Conservation (phyloP, 2,329 filamentous ascomycete species). For the Intubia oerlemansii region DNA sequence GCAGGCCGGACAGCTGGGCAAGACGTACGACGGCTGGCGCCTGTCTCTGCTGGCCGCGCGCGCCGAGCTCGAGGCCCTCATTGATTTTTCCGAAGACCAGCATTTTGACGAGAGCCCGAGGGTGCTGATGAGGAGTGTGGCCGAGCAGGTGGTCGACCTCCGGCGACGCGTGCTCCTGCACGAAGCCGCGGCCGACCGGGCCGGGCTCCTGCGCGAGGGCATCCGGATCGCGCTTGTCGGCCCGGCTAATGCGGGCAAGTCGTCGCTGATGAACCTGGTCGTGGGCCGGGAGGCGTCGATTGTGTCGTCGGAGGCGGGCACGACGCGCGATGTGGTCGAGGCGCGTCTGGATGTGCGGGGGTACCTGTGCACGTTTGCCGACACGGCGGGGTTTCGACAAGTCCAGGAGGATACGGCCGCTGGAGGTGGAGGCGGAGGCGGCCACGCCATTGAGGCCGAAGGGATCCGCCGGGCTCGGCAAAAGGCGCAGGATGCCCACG, state of each 20-base stretch:
- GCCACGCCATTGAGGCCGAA: slow-evolving; percentile 55
- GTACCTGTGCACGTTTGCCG: slow-evolving; percentile 82
- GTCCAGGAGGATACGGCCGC: slow-evolving; percentile 9
- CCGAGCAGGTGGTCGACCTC: slow-evolving; percentile 9
- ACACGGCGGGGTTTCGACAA: slow-evolving; percentile 71
- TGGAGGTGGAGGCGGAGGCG: slow-evolving; percentile 32
- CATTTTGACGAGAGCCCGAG: slow-evolving; percentile 84
- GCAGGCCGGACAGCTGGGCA: slow-evolving; percentile 45
- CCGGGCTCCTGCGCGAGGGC: slow-evolving; percentile 65
- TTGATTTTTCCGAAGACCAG: slow-evolving; percentile 94
- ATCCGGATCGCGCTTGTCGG: slow-evolving; percentile 75
- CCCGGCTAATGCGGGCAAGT: slow-evolving; percentile 88
- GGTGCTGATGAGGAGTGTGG: slow-evolving; percentile 52
- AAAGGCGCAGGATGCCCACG: slow-evolving; percentile 63
- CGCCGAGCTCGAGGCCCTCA: slow-evolving; percentile 82
- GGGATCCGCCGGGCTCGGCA: slow-evolving; percentile 73
- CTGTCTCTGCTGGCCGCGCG: slow-evolving; percentile 55
- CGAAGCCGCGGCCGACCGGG: slow-evolving; percentile 55
- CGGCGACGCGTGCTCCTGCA: slow-evolving; percentile 39
- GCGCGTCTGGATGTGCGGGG: slow-evolving; percentile 75
- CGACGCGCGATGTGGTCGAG: slow-evolving; percentile 85
- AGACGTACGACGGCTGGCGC: slow-evolving; percentile 69
- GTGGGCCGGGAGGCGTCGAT: slow-evolving; percentile 89
- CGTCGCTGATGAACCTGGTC: slow-evolving; percentile 74
- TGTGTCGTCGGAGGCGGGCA: slow-evolving; percentile 80